Percentiles rank a stretch among this genome's conserved stretches.
phyloP scores from a whole-genome alignment of 1,139 yeast genomes.

The Nadsonia starkeyi-henricii region DNA sequence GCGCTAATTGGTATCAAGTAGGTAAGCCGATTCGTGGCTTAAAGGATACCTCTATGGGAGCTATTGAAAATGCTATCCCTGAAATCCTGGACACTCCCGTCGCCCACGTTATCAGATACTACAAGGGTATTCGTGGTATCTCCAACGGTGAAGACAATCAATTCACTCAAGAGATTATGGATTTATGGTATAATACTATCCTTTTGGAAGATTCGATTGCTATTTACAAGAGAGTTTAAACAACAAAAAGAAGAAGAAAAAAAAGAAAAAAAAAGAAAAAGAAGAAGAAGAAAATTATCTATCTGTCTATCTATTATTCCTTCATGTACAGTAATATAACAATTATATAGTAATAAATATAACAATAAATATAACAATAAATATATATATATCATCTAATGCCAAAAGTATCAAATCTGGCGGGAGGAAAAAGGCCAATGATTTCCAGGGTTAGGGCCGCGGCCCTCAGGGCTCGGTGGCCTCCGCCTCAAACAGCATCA shows the following conservation, averaged over 20 bases:
- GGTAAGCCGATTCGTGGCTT: conserved; percentile 24
- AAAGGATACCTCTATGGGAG: conserved; percentile 22
- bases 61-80: conserved; percentile 3
- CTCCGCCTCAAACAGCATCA: background rate
- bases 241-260: too few relatives aligned
- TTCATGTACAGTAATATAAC: too few relatives aligned
- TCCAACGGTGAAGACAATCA: background rate
- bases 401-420: too few relatives aligned
- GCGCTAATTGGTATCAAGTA: conserved; percentile 28
- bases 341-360: too few relatives aligned
- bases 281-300: too few relatives aligned
- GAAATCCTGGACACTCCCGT: background rate
- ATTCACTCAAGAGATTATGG: background rate
- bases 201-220: conserved; percentile 4
- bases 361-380: background rate
- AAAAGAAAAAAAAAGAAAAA: too few relatives aligned
- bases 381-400: too few relatives aligned
- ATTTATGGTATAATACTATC: conserved; percentile 1
- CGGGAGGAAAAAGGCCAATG: too few relatives aligned
- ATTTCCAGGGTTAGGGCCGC: too few relatives aligned
- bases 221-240: conserved; percentile 5
- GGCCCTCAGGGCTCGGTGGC: too few relatives aligned
- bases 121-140: background rate
- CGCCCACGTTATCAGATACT: background rate
- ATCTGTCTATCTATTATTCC: too few relatives aligned